Percentiles rank a stretch among this genome's conserved stretches.
These are phyloP conservation scores for Hymenoscyphus occultus DNA, from an alignment of 2,329 filamentous ascomycete genomes.

Conservation along the genomic window DNA sequence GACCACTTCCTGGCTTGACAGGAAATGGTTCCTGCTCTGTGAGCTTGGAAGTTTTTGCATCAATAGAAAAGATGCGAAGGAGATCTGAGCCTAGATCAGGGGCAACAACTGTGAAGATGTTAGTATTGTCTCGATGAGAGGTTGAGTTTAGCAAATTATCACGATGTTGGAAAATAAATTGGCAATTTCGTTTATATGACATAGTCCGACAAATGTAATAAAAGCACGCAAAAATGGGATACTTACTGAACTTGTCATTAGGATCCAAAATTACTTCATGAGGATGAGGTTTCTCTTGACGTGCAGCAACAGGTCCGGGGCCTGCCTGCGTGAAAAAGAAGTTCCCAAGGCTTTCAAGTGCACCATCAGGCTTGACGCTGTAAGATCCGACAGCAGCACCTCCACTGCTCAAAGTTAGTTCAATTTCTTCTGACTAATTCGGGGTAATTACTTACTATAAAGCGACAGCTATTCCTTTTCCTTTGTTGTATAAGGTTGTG, in stretches of 20 bases:
- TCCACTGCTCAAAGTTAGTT: slow-evolving; percentile 18
- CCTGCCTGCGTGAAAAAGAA: slow-evolving; percentile 41
- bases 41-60: slow-evolving; percentile 38
- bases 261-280: slow-evolving; percentile 53
- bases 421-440: slow-evolving; percentile 42
- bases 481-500: slow-evolving; percentile 43
- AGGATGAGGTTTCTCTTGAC: slow-evolving; percentile 48
- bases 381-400: slow-evolving; percentile 27
- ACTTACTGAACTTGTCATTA: slow-evolving; percentile 42
- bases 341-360: slow-evolving; percentile 36
- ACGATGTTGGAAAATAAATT: neutral
- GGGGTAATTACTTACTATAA: slow-evolving; percentile 41
- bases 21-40: slow-evolving; percentile 39
- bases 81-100: slow-evolving; percentile 53
- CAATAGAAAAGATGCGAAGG: slow-evolving; percentile 47
- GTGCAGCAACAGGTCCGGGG: slow-evolving; percentile 38
- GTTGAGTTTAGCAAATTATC: no score
- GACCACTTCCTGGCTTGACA: slow-evolving; percentile 44
- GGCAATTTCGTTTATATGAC: neutral
- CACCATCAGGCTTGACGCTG: slow-evolving; percentile 40
- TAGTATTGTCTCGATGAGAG: neutral
- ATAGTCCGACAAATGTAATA: neutral
- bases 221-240: neutral
- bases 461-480: slow-evolving; percentile 37
- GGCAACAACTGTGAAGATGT: slow-evolving; percentile 39